Evolutionary conservation across 2,329 filamentous ascomycete species (phyloP).

Genomic region (Coniella vitis): DNA sequence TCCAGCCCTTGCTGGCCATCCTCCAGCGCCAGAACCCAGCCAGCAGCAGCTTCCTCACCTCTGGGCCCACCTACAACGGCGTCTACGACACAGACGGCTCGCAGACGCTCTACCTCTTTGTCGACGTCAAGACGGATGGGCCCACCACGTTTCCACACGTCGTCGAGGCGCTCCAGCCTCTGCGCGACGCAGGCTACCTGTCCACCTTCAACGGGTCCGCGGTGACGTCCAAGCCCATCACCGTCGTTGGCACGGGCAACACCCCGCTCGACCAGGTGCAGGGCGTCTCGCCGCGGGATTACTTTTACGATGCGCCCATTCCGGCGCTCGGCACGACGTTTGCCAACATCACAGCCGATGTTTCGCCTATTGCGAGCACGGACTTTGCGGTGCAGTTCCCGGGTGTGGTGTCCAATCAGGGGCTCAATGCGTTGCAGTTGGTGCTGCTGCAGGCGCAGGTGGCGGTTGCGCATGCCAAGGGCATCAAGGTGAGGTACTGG

Average conservation of each 20-base stretch:
- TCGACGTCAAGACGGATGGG: slow-evolving; percentile 59
- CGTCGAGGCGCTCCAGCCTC: slow-evolving; percentile 44
- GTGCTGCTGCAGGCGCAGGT: slow-evolving; percentile 46
- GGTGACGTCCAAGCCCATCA: slow-evolving; percentile 49
- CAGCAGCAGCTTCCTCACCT: slow-evolving; percentile 34
- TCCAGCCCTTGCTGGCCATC: slow-evolving; percentile 53
- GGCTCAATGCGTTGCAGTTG: slow-evolving; percentile 41
- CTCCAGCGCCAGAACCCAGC: slow-evolving; percentile 44
- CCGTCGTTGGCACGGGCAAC: slow-evolving; percentile 60
- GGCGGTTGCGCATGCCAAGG: slow-evolving; percentile 43
- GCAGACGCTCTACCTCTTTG: slow-evolving; percentile 52
- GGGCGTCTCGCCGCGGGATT: slow-evolving; percentile 49
- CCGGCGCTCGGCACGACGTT: slow-evolving; percentile 18
- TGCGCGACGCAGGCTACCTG: slow-evolving; percentile 50
- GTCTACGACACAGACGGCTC: slow-evolving; percentile 45
- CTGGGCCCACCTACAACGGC: slow-evolving; percentile 35
- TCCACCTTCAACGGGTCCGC: slow-evolving; percentile 41
- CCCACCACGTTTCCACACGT: slow-evolving; percentile 44
- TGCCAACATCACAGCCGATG: slow-evolving; percentile 20
- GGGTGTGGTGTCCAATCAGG: slow-evolving; percentile 24
- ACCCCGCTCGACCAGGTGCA: slow-evolving; percentile 48
- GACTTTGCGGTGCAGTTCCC: slow-evolving; percentile 32
- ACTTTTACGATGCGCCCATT: slow-evolving; percentile 25
- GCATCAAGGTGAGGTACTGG: slow-evolving; percentile 52
- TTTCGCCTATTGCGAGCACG: slow-evolving; percentile 23